Percentiles rank a stretch among this genome's conserved stretches.
Evolutionary conservation across 108 stramenopile genomes (phyloP).

Genomic region (Epithemia pelagica): DNA sequence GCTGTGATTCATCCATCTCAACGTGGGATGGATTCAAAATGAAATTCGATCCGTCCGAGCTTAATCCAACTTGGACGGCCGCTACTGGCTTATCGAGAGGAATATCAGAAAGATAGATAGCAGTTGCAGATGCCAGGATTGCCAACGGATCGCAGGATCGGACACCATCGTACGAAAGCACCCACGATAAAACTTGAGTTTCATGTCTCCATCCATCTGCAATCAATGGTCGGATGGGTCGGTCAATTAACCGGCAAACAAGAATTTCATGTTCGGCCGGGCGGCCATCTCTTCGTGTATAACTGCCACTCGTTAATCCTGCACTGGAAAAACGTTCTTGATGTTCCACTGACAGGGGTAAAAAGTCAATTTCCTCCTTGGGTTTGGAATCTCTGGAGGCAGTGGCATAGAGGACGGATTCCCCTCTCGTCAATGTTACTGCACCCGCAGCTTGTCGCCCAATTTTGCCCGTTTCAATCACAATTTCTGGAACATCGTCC

Average conservation of each 20-base stretch:
- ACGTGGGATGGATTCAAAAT: conserved; percentile 69
- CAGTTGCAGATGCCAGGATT: conserved; percentile 61
- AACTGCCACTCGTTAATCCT: conserved; percentile 77
- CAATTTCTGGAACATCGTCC: conserved; percentile 22
- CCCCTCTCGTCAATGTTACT: conserved; percentile 67
- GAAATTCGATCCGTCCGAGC: conserved; percentile 33
- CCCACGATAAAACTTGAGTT: conserved; percentile 91
- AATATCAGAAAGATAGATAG: conserved; percentile 65
- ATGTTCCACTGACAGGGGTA: conserved; percentile 90
- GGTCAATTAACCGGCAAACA: conserved; percentile 88
- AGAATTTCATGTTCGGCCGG: conserved; percentile 88
- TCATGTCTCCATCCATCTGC: conserved; percentile 88
- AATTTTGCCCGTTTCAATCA: conserved; percentile 76
- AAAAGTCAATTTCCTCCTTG: conserved; percentile 66
- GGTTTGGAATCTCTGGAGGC: conserved; percentile 52
- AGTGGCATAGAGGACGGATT: conserved; percentile 68
- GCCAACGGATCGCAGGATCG: conserved; percentile 68
- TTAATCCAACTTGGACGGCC: conserved; percentile 74
- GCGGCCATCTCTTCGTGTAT: conserved; percentile 86
- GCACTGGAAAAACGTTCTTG: conserved; percentile 85
- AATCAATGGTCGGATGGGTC: conserved; percentile 89
- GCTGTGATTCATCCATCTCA: conserved; percentile 52
- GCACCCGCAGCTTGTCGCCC: conserved; percentile 80
- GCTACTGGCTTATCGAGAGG: conserved; percentile 69
- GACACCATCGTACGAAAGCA: conserved; percentile 79